Conservation (phyloP, 2,329 filamentous ascomycete genomes). For the Aspergillus sp. region DNA sequence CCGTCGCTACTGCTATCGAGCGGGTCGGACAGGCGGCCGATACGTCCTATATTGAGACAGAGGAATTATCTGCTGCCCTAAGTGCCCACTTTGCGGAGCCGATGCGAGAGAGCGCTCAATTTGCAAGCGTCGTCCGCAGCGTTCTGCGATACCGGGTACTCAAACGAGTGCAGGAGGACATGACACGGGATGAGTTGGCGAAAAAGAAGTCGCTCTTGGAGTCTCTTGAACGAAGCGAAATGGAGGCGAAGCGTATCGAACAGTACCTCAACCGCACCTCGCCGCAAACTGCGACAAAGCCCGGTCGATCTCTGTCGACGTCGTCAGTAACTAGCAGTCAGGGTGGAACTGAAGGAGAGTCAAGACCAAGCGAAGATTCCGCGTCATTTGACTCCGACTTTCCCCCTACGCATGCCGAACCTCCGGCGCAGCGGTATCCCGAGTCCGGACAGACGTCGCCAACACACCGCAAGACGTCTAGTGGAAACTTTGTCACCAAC, state of each 20-base stretch:
- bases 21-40: constrained; percentile 93
- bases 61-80: constrained; percentile 84
- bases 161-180: constrained; percentile 95
- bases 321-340: constrained; percentile 53
- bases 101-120: constrained; percentile 97
- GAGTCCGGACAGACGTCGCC: constrained; percentile 38
- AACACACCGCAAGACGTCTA: constrained; percentile 77
- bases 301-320: constrained; percentile 69
- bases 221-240: constrained; percentile 89
- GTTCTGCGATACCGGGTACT: constrained; percentile 88
- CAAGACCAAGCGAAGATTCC: constrained; percentile 73
- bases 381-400: constrained; percentile 96
- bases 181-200: constrained; percentile 89
- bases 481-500: constrained; percentile 88
- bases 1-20: constrained; percentile 90
- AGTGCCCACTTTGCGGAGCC: constrained; percentile 95
- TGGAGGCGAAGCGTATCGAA: constrained; percentile 90
- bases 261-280: constrained; percentile 76
- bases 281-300: constrained; percentile 50
- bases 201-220: constrained; percentile 85
- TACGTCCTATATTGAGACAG: constrained; percentile 92
- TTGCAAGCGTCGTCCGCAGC: constrained; percentile 87
- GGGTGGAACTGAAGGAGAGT: constrained; percentile 44
- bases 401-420: constrained; percentile 82
- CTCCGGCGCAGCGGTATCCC: constrained; percentile 55